A percentile compares a stretch with the other conserved stretches of the same genome.
Evolutionary conservation across 192 early-diverging fungal species (phyloP).

Genomic region (Coemansia erecta): DNA sequence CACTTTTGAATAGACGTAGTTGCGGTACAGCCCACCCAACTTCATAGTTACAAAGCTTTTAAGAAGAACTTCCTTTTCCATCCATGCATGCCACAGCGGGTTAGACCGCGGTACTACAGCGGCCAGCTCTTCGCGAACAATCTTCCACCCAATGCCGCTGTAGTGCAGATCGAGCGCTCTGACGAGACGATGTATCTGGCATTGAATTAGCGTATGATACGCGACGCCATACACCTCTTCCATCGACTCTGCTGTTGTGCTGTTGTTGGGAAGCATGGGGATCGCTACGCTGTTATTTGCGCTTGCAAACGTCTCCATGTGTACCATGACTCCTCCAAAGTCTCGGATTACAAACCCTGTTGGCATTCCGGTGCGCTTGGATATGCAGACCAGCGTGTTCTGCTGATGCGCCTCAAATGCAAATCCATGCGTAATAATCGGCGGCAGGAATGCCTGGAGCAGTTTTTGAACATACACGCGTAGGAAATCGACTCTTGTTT

Average conservation of each 20-base stretch:
- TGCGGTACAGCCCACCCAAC: slow-evolving; percentile 55
- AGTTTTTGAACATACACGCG: slow-evolving; percentile 30
- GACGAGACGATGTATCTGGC: slow-evolving; percentile 52
- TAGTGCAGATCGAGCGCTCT: slow-evolving; percentile 32
- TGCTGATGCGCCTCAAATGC: slow-evolving; percentile 60
- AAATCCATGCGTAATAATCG: slow-evolving; percentile 50
- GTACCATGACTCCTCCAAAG: slow-evolving; percentile 58
- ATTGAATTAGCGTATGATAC: slow-evolving; percentile 56
- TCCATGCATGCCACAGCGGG: slow-evolving; percentile 33
- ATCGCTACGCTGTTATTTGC: slow-evolving; percentile 15
- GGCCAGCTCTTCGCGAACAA: slow-evolving; percentile 36
- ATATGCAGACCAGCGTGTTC: slow-evolving; percentile 51
- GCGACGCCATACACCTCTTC: slow-evolving; percentile 42
- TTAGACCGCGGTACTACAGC: slow-evolving; percentile 32
- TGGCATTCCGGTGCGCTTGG: slow-evolving; percentile 28
- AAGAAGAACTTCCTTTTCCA: slow-evolving; percentile 16
- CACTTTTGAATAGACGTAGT: slow-evolving; percentile 27
- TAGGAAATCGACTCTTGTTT: slow-evolving; percentile 34
- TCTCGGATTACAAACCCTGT: slow-evolving; percentile 56
- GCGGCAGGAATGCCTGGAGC: slow-evolving; percentile 53
- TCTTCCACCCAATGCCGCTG: slow-evolving; percentile 47
- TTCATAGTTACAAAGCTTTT: slow-evolving; percentile 60
- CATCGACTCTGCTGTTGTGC: slow-evolving; percentile 36
- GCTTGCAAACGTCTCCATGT: slow-evolving; percentile 33
- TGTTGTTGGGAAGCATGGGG: slow-evolving; percentile 47